These are phyloP conservation scores for Rhododendron vialii DNA, from an alignment of 148 eudicot genomes.

Conservation along the genomic window DNA sequence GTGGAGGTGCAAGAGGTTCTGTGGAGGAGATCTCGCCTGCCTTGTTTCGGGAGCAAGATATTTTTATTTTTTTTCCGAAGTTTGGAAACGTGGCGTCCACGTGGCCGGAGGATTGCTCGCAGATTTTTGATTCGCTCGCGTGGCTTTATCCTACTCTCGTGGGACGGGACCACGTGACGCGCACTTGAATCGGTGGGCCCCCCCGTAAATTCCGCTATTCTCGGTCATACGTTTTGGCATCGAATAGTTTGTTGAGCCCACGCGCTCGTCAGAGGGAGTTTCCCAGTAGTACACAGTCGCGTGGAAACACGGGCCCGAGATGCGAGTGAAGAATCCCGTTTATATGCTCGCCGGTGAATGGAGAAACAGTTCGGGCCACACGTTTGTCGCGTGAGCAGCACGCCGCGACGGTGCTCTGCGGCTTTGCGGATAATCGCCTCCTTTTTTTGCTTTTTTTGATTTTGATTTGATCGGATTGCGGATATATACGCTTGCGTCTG, in stretches of 20 bases:
- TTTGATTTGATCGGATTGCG: not conserved
- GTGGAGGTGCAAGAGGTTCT: not conserved
- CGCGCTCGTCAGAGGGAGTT: not conserved
- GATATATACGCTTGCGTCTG: not conserved
- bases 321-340: not conserved
- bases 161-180: not conserved
- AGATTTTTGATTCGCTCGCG: conserved; percentile 14
- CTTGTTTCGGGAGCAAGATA: conserved; percentile 6
- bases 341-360: not conserved
- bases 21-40: not conserved
- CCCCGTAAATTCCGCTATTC: not conserved
- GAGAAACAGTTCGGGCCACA: not conserved
- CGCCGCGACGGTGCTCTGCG: too few species aligned
- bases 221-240: not conserved
- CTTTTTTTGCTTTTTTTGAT: not conserved
- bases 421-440: too few species aligned
- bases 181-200: not conserved
- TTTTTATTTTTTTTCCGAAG: conserved; percentile 7
- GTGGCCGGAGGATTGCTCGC: not conserved
- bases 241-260: not conserved
- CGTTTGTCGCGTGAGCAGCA: not conserved
- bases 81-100: conserved; percentile 8
- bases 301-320: not conserved
- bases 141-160: not conserved
- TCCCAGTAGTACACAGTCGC: not conserved